Evolutionary conservation across 805 yeast genomes (phyloP), one percentile per base, ranked within the genome.

Genomic region (Cyberlindnera japonica): DNA sequence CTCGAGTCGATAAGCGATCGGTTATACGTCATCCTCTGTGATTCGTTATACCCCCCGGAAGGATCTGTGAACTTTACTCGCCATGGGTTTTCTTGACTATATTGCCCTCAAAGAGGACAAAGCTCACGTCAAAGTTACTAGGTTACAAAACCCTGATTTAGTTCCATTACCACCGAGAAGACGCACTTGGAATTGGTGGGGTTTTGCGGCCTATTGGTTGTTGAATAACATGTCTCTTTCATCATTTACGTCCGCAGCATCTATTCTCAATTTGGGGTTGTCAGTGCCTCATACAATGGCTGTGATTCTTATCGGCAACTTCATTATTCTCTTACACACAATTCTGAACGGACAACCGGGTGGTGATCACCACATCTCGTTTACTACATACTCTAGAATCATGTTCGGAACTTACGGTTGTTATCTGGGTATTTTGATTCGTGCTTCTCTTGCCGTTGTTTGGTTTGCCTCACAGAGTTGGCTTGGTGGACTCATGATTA

Each of bases 281-380:
- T 62, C 66, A 30, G 70, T 73, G 28, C 62, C 68, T 5, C 69
- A 71, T 35, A 63, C 74, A 3, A 66, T 75, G 57, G 72, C 73
- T 8, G 63, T 69, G 17, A 53, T 58, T 46, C 42, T 50, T 20
- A 46, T 75, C n/a, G 79, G 75, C 25, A 75, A 74, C 54, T 51
- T 69, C 10, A 43, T 75, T 14, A 71, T 76, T 16, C 59, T 70
- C 32, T 16, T 64, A 6, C 65, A 68, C 42, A 71, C 79, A 11
- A 52, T 70, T 30, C 64, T 72, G 7, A 73, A 72, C 49, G 69
- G 75, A n/a, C 66, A 62, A 38, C 75, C 72, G 1, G 80, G 81
- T 38, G 55, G 59, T 20, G 68, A 71, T 34, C 75, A 70, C 60
- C 77, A 72, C 54, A 67, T 71, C 34, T 75, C 76, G n/a, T 72